phyloP scores from a whole-genome alignment of 495 filamentous ascomycete species.

The Aspergillus mulundensis region DNA sequence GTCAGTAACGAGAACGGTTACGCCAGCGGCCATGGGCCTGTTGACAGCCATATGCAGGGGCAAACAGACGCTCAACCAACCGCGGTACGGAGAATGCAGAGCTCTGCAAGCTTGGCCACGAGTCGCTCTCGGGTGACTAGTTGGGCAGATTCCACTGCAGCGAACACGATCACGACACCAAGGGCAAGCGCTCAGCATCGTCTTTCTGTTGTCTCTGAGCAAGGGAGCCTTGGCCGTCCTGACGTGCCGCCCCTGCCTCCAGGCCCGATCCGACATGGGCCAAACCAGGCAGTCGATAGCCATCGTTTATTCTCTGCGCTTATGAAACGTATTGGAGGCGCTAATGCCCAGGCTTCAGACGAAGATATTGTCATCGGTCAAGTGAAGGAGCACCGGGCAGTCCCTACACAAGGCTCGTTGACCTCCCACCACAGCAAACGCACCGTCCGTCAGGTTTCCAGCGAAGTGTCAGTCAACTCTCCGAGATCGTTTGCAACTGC shows the following conservation, averaged over 20 bases:
- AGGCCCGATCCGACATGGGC: conserved; percentile 9
- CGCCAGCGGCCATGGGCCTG: not conserved
- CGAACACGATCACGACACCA: conserved; percentile 42
- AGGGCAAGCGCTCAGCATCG: conserved; percentile 47
- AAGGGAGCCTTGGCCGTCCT: conserved; percentile 44
- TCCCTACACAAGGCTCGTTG: conserved; percentile 31
- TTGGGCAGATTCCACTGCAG: conserved; percentile 64
- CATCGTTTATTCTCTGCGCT: conserved; percentile 70
- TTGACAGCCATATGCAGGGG: conserved; percentile 31
- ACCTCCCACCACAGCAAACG: conserved; percentile 28
- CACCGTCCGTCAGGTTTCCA: conserved; percentile 31
- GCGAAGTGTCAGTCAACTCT: conserved; percentile 30
- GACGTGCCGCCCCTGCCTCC: not conserved
- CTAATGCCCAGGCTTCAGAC: conserved; percentile 23
- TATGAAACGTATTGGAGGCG: conserved; percentile 57
- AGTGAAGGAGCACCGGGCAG: conserved; percentile 29
- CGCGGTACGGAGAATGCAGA: conserved; percentile 30
- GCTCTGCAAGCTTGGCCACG: conserved; percentile 45
- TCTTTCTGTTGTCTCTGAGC: conserved; percentile 64
- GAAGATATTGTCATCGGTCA: conserved; percentile 30
- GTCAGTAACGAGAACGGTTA: not conserved
- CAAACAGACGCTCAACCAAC: conserved; percentile 26
- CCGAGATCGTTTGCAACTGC: conserved; percentile 31
- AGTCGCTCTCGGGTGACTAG: conserved; percentile 69
- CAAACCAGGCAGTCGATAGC: conserved; percentile 48